A percentile compares a stretch with the other conserved stretches of the same genome.
phyloP scores from a whole-genome alignment of 352 stramenopile species.

The Blastocystis sp. region DNA sequence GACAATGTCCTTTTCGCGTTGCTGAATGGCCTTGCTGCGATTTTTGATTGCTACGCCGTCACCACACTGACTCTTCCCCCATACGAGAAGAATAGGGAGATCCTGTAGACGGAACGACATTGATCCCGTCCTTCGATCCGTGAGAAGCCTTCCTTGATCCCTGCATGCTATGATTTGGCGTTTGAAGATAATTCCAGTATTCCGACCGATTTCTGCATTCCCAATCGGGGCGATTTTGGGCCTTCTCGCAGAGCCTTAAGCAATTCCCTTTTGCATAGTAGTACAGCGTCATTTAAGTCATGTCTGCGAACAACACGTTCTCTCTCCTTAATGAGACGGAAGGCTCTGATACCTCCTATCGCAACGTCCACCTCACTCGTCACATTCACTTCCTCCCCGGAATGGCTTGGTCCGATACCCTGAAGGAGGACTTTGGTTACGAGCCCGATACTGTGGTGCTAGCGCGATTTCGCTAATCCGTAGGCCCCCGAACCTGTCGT shows the following conservation, averaged over 20 bases:
- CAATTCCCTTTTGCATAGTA: too few relatives aligned
- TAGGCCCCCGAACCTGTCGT: background rate
- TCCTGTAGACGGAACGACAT: too few relatives aligned
- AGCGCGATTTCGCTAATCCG: background rate
- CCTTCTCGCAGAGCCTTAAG: background rate
- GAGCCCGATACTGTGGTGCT: constrained; percentile 27
- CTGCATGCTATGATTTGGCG: background rate
- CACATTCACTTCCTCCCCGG: constrained; percentile 25
- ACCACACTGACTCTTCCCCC: background rate
- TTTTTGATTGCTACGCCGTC: background rate
- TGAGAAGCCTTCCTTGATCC: background rate
- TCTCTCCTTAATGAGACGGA: constrained; percentile 57
- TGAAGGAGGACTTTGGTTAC: constrained; percentile 43
- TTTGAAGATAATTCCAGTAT: background rate
- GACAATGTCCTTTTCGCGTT: background rate
- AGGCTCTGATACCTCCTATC: constrained; percentile 64
- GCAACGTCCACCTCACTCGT: constrained; percentile 33
- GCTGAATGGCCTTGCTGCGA: background rate
- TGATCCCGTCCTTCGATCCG: background rate
- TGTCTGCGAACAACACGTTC: constrained; percentile 52
- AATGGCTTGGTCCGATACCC: constrained; percentile 52
- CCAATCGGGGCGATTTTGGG: background rate
- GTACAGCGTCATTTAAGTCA: background rate
- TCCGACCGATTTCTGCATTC: background rate
- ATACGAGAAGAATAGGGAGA: constrained; percentile 1